A percentile compares a stretch with the other conserved stretches of the same genome.
phyloP scores from a whole-genome alignment of 169 alveolate species.

The Plasmodium inui region DNA sequence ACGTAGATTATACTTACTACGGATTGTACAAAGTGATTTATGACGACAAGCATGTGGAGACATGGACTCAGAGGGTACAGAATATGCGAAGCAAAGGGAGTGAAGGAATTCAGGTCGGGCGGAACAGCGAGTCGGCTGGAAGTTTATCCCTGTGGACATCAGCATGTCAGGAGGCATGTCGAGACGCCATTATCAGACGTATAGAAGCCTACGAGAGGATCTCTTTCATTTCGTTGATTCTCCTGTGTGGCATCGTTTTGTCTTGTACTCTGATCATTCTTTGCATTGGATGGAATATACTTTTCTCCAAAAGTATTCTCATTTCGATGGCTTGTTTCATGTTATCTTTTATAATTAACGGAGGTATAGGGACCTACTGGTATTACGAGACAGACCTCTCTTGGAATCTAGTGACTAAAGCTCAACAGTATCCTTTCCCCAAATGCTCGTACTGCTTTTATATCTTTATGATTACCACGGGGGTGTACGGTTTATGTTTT shows the following conservation, averaged over 20 bases:
- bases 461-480: constrained; percentile 45
- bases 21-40: constrained; percentile 65
- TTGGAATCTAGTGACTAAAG: constrained; percentile 39
- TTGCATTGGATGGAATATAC: constrained; percentile 49
- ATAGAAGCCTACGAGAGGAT: constrained; percentile 70
- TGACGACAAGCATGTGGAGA: constrained; percentile 55
- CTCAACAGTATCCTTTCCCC: constrained; percentile 66
- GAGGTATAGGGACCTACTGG: constrained; percentile 61
- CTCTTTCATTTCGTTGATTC: constrained; percentile 43
- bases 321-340: constrained; percentile 58
- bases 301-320: constrained; percentile 40
- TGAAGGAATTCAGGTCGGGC: constrained; percentile 59
- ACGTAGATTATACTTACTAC: constrained; percentile 46
- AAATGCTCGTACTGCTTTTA: constrained; percentile 57
- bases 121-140: constrained; percentile 43
- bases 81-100: constrained; percentile 63
- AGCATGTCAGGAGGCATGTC: constrained; percentile 56
- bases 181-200: constrained; percentile 46
- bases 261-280: constrained; percentile 31
- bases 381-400: constrained; percentile 69
- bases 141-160: constrained; percentile 64
- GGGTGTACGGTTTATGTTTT: constrained; percentile 48
- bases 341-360: constrained; percentile 53
- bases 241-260: constrained; percentile 38
- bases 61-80: constrained; percentile 63